Base-by-base conservation (phyloP, 257 asterid genomes). In the Nicotiana otophora region DNA sequence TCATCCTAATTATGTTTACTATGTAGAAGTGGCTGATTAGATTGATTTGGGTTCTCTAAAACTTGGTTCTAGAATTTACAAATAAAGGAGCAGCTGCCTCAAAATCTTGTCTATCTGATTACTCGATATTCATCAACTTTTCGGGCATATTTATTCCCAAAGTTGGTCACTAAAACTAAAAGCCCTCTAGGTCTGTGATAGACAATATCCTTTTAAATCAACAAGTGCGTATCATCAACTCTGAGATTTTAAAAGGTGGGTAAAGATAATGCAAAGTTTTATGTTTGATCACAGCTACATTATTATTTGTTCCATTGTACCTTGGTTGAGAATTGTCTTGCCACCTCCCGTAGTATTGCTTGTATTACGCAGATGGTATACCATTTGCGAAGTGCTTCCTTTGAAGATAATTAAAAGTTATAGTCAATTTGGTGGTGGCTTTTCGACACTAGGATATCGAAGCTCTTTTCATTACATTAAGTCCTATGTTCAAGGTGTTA, bases 121-220 rank as follows among this genome's bases (percentile, higher is more conserved):
- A 74, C 42, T 48, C 3, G 46, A 74, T 74, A 48, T 74, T 74
- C 80, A 9, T 15, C 36, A 48, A 46, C 39, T 23, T 74, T 51
- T 51, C 9, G 8, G 26, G 26, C 42, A 51, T 74, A 48, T 14
- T 23, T 48, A 3, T 48, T 74, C 28, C 42, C 20, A 17, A 46
- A 74, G 42, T 26, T 15, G 57, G 61, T 72, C 15, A 12, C 23
- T 72, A 72, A 72, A 46, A 72, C 14, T 72, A 42, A 20, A 46
- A 20, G 79, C 79, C 60, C 78, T 23, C 36, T 72, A 46, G 60
- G 33, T 72, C 7, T 0, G 79, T 72, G 34, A n/a, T 72, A 20
- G 61, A 72, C 23, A 46, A 3, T 72, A 72, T 46, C 61, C 79
- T 72, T 72, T 72, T 72, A 58, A 72, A 72, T 46, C 61, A 72